Base-by-base conservation (phyloP, 495 filamentous ascomycete genomes). In the Immersiella caudata region DNA sequence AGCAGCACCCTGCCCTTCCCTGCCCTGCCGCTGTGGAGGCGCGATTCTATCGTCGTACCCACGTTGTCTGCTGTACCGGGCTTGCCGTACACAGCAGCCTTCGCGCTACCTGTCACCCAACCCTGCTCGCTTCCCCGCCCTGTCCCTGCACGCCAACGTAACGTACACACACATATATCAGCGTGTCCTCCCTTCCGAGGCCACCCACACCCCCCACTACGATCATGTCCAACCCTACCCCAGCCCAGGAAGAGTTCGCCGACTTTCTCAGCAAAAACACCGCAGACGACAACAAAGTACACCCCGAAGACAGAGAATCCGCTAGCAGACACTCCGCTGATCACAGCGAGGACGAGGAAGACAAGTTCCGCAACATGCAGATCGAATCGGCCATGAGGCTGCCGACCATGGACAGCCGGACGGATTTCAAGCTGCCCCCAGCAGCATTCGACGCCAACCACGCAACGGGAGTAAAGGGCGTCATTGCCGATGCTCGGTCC, bases 401-500 rank as follows among this genome's bases (percentile, higher is more conserved):
- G 71, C 85, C 85, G 55, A 82, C 84, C 72, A 75, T 84, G 60
- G 80, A 84, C 73, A 71, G 67, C 64, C 81, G 85, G 72, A 80
- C 82, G 58, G 75, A 75, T 56, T 81, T 89, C 74, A 89, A 84
- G 67, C 78, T 87, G 66, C 86, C 84, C 26, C 82, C 83, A 26
- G 79, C 81, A 18, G 85, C 86, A 61, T 94, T 90, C 79, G 88
- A 95, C 71, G 86, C 87, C 68, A 91, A 95, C 72, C 75, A 79
- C 57, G 80, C 80, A 24, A 96, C 96, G n/a, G 95, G 95, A 26
- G 96, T 97, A 64, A 98, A 98, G 81, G 95, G 95, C 70, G 95
- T 99, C 77, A 97, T 99, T 68, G 93, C 96, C 70, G 95, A 99
- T 74, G 95, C 95, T 25, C 87, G 91, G 68, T 89, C 91, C 62